Evolutionary conservation across 176 grass and related monocot genomes (phyloP), one percentile per base, ranked within the genome.

Genomic region (Oropetium thomaeum): DNA sequence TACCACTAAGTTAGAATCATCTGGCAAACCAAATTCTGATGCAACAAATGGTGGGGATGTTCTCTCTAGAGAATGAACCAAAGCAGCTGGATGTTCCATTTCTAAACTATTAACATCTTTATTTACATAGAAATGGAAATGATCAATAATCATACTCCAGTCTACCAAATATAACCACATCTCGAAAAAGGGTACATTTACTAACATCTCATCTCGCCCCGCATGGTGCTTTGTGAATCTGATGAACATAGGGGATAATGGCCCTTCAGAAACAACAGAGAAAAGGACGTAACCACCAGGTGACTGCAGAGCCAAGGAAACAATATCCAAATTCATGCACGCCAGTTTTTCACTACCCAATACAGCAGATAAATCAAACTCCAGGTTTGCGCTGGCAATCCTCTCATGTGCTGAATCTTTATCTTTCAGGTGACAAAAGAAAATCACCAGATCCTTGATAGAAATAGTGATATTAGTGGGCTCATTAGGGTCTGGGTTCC

Each of bases 161-260:
- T 93, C 88, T 49, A 79, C 40, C 49, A 93, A 82, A 75, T 93
- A 85, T 81, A 97, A 87, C 95, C 95, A 97, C 72, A 91, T 62
- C 67, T 97, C 88, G 1, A 97, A 65, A 85, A 51, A 71, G 42
- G 90, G 81, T 84, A 93, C 16, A 72, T n/a, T 54, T 68, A 85
- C 55, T 48, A 79, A 80, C 81, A 89, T 73, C 58, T 91, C 75
- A 85, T 82, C 71, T 91, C 42, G 77, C 54, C 74, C 88, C 70
- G 68, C 60, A 43, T 52, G 19, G 54, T 69, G 70, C 53, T 79
- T 84, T 55, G 67, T 66, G 48, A 85, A 97, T 62, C 74, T 92
- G 58, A 97, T 31, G 47, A 62, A 78, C 85, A 92, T 52, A 83
- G 65, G 87, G 80, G 95, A 91, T 52, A 65, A 81, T 33, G 55